Percentiles rank a stretch among this genome's conserved stretches.
phyloP scores from a whole-genome alignment of 768 basidiomycete species.

The Phylloporus arenicola region DNA sequence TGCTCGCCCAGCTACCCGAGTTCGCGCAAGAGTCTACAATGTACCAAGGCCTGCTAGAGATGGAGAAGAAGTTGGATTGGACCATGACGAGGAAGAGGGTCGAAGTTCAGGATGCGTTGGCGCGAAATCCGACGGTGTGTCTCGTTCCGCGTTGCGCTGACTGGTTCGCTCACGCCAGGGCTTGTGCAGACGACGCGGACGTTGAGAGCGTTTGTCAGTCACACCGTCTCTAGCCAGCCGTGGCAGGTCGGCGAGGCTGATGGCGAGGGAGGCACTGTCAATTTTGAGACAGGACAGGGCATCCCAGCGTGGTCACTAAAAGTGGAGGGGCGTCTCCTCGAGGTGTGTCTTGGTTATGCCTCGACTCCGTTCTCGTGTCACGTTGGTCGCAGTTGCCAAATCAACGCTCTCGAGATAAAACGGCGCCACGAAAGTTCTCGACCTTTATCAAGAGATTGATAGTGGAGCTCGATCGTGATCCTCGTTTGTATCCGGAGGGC shows the following conservation, averaged over 20 bases:
- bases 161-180: not conserved
- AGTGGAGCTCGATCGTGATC: constrained; percentile 84
- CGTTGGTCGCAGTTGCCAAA: constrained; percentile 43
- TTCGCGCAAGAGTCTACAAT: constrained; percentile 79
- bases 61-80: constrained; percentile 93
- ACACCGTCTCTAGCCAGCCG: constrained; percentile 76
- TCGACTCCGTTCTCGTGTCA: not conserved
- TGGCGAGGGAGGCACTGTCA: constrained; percentile 34
- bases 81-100: constrained; percentile 86
- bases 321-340: constrained; percentile 82
- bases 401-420: constrained; percentile 58
- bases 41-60: constrained; percentile 80
- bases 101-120: constrained; percentile 87
- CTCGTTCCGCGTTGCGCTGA: not conserved
- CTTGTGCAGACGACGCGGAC: constrained; percentile 69
- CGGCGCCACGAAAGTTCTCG: constrained; percentile 71
- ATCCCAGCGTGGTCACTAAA: constrained; percentile 87
- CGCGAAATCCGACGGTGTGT: constrained; percentile 56
- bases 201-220: constrained; percentile 80
- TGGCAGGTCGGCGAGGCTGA: constrained; percentile 64
- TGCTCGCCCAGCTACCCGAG: constrained; percentile 64
- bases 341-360: constrained; percentile 41
- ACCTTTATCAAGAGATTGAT: constrained; percentile 79
- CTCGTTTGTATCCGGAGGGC: constrained; percentile 71
- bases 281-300: constrained; percentile 81